phyloP scores from a whole-genome alignment of 306 rosid species.

The Corylus heterophylla region DNA sequence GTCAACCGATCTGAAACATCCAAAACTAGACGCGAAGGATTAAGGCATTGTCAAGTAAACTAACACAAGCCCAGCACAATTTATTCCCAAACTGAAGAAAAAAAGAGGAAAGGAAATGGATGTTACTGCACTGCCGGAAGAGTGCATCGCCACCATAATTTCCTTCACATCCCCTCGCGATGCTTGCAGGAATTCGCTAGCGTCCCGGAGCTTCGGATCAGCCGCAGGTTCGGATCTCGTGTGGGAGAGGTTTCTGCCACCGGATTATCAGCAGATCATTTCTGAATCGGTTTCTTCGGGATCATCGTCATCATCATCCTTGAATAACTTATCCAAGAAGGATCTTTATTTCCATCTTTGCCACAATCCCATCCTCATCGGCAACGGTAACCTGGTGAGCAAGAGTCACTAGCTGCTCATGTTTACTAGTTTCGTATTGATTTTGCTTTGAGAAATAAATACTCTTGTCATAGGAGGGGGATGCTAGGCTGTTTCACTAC shows the following conservation, averaged over 20 bases:
- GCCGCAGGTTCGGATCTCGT: slow-evolving; percentile 3
- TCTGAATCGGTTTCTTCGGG: not conserved
- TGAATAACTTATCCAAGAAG: not conserved
- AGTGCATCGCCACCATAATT: slow-evolving; percentile 9
- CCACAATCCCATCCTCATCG: not conserved
- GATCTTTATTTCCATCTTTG: slow-evolving; percentile 4
- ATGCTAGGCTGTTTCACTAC: too few species aligned
- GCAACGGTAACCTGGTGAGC: not conserved
- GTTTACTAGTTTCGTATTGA: too few species aligned
- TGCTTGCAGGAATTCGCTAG: slow-evolving; percentile 6
- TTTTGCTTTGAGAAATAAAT: too few species aligned
- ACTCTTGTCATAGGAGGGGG: too few species aligned
- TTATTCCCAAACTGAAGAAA: not conserved
- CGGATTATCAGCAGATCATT: not conserved
- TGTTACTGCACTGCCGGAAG: slow-evolving; percentile 4
- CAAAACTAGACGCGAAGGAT: too few species aligned
- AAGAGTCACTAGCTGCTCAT: not conserved
- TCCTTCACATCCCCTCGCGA: slow-evolving; percentile 20
- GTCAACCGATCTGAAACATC: too few species aligned
- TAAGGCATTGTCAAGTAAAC: too few species aligned
- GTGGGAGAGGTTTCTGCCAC: slow-evolving; percentile 7
- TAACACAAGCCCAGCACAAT: too few species aligned
- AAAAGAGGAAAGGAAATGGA: too few species aligned
- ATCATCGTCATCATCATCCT: not conserved
- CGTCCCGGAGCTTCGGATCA: not conserved